Percentiles rank a stretch among this genome's conserved stretches.
Conservation (phyloP, 257 asterid genomes). For the Asclepias syriaca region DNA sequence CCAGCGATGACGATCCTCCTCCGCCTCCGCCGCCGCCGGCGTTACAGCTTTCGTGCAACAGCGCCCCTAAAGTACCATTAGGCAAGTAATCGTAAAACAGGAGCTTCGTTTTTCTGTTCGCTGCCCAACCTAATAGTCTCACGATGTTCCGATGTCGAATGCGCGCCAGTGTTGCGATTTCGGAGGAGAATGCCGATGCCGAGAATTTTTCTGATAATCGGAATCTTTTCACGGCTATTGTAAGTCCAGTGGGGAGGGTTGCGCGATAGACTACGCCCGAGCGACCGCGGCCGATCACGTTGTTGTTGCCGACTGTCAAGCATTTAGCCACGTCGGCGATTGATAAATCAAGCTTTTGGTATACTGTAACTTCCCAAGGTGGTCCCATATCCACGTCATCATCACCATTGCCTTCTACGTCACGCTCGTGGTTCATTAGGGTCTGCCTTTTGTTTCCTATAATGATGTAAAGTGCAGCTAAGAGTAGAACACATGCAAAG, state of each 20-base stretch:
- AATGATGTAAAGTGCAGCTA: slow-evolving; percentile 57
- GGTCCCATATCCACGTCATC: slow-evolving; percentile 55
- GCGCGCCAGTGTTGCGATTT: slow-evolving; percentile 55
- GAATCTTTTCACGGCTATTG: slow-evolving; percentile 61
- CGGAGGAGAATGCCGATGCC: slow-evolving; percentile 55
- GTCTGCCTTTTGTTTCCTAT: slow-evolving; percentile 42
- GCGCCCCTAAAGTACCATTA: slow-evolving; percentile 47
- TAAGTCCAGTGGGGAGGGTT: slow-evolving; percentile 34
- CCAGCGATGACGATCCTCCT: slow-evolving; percentile 15
- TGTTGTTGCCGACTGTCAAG: slow-evolving; percentile 38
- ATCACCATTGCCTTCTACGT: slow-evolving; percentile 23
- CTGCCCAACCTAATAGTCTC: slow-evolving; percentile 64
- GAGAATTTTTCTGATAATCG: slow-evolving; percentile 46
- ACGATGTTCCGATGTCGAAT: slow-evolving; percentile 77
- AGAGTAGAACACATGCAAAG: slow-evolving; percentile 47
- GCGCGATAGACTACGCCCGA: slow-evolving; percentile 62
- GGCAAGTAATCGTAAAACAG: slow-evolving; percentile 68
- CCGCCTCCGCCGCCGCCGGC: slow-evolving; percentile 5
- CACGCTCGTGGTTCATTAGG: slow-evolving; percentile 27
- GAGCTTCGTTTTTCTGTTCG: slow-evolving; percentile 62
- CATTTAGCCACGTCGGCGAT: slow-evolving; percentile 46
- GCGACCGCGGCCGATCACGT: slow-evolving; percentile 59
- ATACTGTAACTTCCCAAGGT: slow-evolving; percentile 78
- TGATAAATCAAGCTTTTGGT: slow-evolving; percentile 63
- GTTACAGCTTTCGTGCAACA: slow-evolving; percentile 48